These are phyloP conservation scores for Cordyceps cicadae DNA, from an alignment of 2,329 filamentous ascomycete species.

Conservation along the genomic window DNA sequence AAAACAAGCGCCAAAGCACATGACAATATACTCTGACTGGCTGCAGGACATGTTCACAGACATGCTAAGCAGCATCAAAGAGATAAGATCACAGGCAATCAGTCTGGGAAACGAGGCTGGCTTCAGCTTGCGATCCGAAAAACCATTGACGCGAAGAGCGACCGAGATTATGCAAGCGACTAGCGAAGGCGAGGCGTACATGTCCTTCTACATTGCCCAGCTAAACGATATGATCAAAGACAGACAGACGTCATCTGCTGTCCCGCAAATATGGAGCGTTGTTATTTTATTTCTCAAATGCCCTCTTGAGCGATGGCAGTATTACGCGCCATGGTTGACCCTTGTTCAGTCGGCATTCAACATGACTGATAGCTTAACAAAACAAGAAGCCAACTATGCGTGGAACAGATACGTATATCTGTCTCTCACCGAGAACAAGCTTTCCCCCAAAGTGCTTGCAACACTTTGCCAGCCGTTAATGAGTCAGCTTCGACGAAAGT, in stretches of 20 bases:
- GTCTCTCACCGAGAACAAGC: constrained; percentile 55
- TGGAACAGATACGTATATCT: constrained; percentile 81
- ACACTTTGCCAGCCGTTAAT: constrained; percentile 58
- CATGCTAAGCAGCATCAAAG: constrained; percentile 69
- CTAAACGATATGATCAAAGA: constrained; percentile 61
- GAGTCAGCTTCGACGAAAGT: constrained; percentile 60
- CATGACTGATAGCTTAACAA: constrained; percentile 60
- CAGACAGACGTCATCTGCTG: constrained; percentile 43
- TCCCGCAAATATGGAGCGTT: constrained; percentile 85
- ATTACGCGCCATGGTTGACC: constrained; percentile 65
- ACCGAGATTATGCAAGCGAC: constrained; percentile 51
- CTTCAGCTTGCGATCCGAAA: constrained; percentile 60
- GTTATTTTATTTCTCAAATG: constrained; percentile 69
- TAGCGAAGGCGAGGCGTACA: constrained; percentile 51
- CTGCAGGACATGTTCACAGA: constrained; percentile 73
- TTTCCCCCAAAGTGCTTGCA: constrained; percentile 29
- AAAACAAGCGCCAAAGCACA: constrained; percentile 59
- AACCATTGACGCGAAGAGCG: constrained; percentile 57
- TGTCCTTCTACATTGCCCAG: constrained; percentile 58
- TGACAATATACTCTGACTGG: constrained; percentile 70
- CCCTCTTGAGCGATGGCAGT: constrained; percentile 60
- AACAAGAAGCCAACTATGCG: constrained; percentile 69
- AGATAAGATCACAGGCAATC: constrained; percentile 69
- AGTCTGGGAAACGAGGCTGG: constrained; percentile 64
- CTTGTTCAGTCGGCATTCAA: constrained; percentile 82